Evolutionary conservation across 331 rosid species (phyloP).

Genomic region (Rhamnella rubrinervis): DNA sequence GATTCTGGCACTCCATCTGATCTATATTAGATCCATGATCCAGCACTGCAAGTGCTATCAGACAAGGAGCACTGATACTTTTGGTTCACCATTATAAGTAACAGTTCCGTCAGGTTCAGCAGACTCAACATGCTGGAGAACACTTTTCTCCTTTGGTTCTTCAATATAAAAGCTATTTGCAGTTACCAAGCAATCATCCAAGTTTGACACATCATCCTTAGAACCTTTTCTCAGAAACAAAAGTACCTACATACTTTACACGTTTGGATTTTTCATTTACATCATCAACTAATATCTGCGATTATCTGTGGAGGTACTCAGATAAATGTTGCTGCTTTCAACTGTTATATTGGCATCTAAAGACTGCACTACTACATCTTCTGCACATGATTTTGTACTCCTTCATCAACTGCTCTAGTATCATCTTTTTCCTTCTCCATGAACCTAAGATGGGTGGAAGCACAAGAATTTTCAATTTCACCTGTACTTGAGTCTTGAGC

Average conservation of each 20-base stretch:
- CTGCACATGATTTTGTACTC: conserved; percentile 16
- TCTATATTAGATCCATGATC: conserved; percentile 8
- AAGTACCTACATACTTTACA: conserved; percentile 20
- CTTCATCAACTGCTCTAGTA: conserved; percentile 19
- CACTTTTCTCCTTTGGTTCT: conserved; percentile 2
- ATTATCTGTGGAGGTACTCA: conserved; percentile 28
- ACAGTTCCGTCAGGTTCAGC: conserved; percentile 10
- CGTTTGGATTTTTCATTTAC: conserved; percentile 17
- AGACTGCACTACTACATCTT: conserved; percentile 32
- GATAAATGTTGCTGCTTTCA: conserved; percentile 25
- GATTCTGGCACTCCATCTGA: conserved; percentile 1
- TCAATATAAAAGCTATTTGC: conserved; percentile 3
- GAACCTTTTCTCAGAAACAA: conserved; percentile 20
- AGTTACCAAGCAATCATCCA: conserved; percentile 8
- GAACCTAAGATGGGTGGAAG: conserved; percentile 10
- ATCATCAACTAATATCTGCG: conserved; percentile 16
- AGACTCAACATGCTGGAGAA: conserved; percentile 5
- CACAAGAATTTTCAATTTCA: conserved; percentile 23
- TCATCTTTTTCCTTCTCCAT: conserved; percentile 24
- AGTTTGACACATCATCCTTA: conserved; percentile 13
- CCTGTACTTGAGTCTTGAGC: conserved; percentile 22
- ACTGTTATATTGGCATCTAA: conserved; percentile 18
- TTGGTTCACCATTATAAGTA: conserved; percentile 19
- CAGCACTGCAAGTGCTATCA: not conserved
- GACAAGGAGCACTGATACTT: conserved; percentile 4